These are phyloP conservation scores for Phytophthora sp. DNA, from an alignment of 352 stramenopile genomes.

Conservation along the genomic window DNA sequence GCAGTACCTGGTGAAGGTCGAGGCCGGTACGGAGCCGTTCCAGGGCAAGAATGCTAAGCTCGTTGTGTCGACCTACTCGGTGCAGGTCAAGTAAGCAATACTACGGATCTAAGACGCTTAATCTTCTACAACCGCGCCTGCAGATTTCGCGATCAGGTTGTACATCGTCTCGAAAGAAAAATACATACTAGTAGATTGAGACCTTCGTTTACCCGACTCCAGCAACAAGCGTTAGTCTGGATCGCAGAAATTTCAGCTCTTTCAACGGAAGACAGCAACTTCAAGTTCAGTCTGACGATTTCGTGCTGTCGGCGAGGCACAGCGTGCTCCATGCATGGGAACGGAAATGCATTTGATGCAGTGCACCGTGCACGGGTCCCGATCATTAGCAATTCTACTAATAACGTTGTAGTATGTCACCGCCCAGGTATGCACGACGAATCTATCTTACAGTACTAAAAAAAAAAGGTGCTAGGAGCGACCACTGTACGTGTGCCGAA, in stretches of 20 bases:
- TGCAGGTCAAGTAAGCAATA: constrained; percentile 18
- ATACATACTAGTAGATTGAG: too few relatives aligned
- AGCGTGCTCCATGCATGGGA: background rate
- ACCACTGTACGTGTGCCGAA: too few relatives aligned
- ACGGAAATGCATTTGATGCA: too few relatives aligned
- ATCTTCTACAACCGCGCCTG: too few relatives aligned
- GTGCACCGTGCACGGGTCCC: background rate
- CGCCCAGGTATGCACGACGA: background rate
- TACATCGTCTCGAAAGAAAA: background rate
- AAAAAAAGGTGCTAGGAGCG: background rate
- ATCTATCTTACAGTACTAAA: background rate
- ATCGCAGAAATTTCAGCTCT: background rate
- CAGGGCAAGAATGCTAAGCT: constrained; percentile 35
- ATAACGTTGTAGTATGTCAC: background rate
- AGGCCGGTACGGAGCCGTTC: constrained; percentile 45
- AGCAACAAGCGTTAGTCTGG: too few relatives aligned
- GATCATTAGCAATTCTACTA: too few relatives aligned
- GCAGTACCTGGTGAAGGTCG: constrained; percentile 34
- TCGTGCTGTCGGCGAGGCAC: constrained; percentile 1
- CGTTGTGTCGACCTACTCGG: constrained; percentile 31
- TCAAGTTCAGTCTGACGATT: constrained; percentile 6
- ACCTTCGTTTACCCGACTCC: too few relatives aligned
- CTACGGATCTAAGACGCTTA: too few relatives aligned
- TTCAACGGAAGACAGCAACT: background rate
- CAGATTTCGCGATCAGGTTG: background rate